A percentile compares a stretch with the other conserved stretches of the same genome.
Evolutionary conservation across 495 filamentous ascomycete species (phyloP).

Genomic region (Neurospora sp.): DNA sequence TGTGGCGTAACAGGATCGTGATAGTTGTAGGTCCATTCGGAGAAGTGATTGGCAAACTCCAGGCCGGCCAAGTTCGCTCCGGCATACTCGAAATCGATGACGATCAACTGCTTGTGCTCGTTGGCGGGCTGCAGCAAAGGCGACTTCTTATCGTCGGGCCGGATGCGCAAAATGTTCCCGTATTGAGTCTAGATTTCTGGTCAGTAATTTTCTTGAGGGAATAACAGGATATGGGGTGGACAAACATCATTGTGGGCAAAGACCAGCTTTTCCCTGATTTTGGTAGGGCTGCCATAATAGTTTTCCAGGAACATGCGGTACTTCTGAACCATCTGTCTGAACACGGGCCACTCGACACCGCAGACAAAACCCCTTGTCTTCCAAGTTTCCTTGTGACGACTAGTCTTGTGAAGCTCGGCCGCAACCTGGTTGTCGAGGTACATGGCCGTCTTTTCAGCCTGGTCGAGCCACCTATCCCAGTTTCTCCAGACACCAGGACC

Average conservation of each 20-base stretch:
- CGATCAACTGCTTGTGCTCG: slow-evolving; percentile 86
- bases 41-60: slow-evolving; percentile 97
- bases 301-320: slow-evolving; percentile 66
- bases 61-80: slow-evolving; percentile 77
- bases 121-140: slow-evolving; percentile 82
- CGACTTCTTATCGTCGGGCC: slow-evolving; percentile 67
- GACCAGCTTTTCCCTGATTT: slow-evolving; percentile 64
- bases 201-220: slow-evolving; percentile 1
- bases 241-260: slow-evolving; percentile 97
- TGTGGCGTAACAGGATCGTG: slow-evolving; percentile 57
- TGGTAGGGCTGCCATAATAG: slow-evolving; percentile 55
- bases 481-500: slow-evolving; percentile 82
- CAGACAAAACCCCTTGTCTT: slow-evolving; percentile 65
- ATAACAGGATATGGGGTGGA: slow-evolving; percentile 3
- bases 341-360: slow-evolving; percentile 74
- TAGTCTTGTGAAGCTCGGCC: slow-evolving; percentile 11
- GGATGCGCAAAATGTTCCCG: slow-evolving; percentile 89
- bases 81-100: slow-evolving; percentile 98
- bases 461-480: slow-evolving; percentile 89
- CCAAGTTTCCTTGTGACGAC: slow-evolving; percentile 40
- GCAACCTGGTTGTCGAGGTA: slow-evolving; percentile 64
- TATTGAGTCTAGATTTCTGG: slow-evolving; percentile 70
- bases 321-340: slow-evolving; percentile 63
- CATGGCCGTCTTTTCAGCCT: slow-evolving; percentile 64
- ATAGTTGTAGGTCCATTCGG: slow-evolving; percentile 98